A percentile compares a stretch with the other conserved stretches of the same genome.
Evolutionary conservation across 352 stramenopile species (phyloP).

Genomic region (Phytophthora crassamura): DNA sequence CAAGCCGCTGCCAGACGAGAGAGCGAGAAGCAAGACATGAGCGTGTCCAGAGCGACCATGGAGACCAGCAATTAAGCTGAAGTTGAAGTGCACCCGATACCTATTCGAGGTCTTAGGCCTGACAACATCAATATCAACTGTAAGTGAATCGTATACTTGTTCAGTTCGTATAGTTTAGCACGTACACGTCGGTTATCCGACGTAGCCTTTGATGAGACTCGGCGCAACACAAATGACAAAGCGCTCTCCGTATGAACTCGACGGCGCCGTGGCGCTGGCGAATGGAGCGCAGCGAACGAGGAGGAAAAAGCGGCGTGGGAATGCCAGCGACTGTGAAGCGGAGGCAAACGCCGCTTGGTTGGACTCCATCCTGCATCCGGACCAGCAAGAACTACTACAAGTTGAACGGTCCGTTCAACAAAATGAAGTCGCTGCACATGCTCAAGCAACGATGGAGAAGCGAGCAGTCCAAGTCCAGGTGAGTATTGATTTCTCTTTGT

Average conservation of each 20-base stretch:
- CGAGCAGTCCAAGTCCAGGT: constrained; percentile 12
- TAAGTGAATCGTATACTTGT: constrained; percentile 18
- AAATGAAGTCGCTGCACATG: constrained; percentile 14
- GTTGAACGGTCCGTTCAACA: constrained; percentile 10
- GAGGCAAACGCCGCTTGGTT: constrained; percentile 34
- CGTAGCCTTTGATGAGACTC: constrained; percentile 1
- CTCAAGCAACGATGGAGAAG: constrained; percentile 20
- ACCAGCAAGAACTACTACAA: neutral
- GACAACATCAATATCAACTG: constrained; percentile 3
- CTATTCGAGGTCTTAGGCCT: constrained; percentile 13
- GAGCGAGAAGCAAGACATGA: constrained; percentile 6
- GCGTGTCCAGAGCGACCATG: neutral
- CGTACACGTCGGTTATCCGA: constrained; percentile 19
- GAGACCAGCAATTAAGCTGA: neutral
- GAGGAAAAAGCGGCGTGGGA: constrained; percentile 37
- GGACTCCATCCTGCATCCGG: constrained; percentile 26
- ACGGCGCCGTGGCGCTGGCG: constrained; percentile 15
- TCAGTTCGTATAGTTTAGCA: constrained; percentile 3
- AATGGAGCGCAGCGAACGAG: constrained; percentile 9
- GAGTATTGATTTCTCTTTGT: neutral
- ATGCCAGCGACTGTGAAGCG: constrained; percentile 5
- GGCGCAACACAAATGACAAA: constrained; percentile 36
- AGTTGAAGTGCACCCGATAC: constrained; percentile 6
- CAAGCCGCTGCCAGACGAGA: constrained; percentile 16
- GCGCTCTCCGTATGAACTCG: constrained; percentile 49